Evolutionary conservation across 2,329 filamentous ascomycete species (phyloP).

Genomic region (Xylariaceae sp.): DNA sequence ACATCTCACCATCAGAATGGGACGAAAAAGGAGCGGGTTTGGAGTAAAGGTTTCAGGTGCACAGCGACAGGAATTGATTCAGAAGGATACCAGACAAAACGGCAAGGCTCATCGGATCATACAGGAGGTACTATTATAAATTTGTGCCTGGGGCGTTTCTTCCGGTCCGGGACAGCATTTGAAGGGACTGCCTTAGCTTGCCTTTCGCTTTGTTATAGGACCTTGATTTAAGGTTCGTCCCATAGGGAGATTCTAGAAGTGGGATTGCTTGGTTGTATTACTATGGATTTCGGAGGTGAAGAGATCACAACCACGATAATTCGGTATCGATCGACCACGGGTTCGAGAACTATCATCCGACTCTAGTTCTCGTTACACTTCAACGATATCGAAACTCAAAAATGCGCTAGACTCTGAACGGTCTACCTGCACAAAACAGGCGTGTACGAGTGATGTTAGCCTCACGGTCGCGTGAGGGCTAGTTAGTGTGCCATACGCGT

Average conservation of each 20-base stretch:
- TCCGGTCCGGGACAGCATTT: slow-evolving; percentile 23
- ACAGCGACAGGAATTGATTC: slow-evolving; percentile 19
- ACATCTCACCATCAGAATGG: slow-evolving; percentile 19
- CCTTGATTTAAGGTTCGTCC: neutral
- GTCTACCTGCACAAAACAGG: neutral
- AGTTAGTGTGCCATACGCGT: too few relatives aligned
- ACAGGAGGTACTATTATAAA: slow-evolving; percentile 14
- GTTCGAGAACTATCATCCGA: neutral
- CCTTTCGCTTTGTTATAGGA: slow-evolving; percentile 18
- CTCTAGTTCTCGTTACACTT: neutral
- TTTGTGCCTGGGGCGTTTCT: slow-evolving; percentile 21
- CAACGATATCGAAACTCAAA: neutral
- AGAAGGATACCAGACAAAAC: slow-evolving; percentile 27
- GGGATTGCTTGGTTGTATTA: slow-evolving; percentile 13
- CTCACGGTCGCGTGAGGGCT: too few relatives aligned
- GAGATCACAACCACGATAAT: neutral
- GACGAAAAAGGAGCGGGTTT: slow-evolving; percentile 18
- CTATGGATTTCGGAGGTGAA: slow-evolving; percentile 1
- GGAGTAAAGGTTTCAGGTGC: slow-evolving; percentile 21
- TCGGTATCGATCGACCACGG: neutral
- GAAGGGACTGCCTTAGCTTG: slow-evolving; percentile 21
- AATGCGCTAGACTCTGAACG: neutral
- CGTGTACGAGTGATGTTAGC: neutral
- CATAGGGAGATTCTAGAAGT: slow-evolving; percentile 20
- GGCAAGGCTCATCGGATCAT: slow-evolving; percentile 22